These are phyloP conservation scores for Mycosphaerelloides madeirae DNA, from an alignment of 2,329 filamentous ascomycete species.

Conservation along the genomic window DNA sequence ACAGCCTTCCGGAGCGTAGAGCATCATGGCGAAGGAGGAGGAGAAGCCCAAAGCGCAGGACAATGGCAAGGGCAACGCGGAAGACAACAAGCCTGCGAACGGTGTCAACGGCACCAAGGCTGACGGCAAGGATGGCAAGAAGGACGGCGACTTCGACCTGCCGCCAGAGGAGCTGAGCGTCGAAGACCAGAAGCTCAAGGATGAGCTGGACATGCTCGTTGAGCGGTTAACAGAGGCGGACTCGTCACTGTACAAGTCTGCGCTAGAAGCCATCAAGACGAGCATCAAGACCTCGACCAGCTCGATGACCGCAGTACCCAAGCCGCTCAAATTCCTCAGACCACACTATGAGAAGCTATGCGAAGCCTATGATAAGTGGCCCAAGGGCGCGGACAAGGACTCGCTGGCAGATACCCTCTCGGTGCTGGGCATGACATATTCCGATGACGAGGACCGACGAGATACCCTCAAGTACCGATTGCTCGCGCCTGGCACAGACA, in stretches of 20 bases:
- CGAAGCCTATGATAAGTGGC: constrained; percentile 86
- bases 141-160: constrained; percentile 69
- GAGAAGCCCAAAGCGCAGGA: constrained; percentile 78
- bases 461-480: constrained; percentile 96
- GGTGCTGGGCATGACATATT: constrained; percentile 97
- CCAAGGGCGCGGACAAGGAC: constrained; percentile 75
- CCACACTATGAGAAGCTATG: constrained; percentile 91
- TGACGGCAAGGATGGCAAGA: constrained; percentile 61
- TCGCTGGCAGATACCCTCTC: constrained; percentile 91
- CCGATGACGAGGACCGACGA: constrained; percentile 81
- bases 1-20: constrained; percentile 2
- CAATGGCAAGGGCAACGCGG: constrained; percentile 93
- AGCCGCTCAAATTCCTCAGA: constrained; percentile 94
- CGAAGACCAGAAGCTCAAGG: constrained; percentile 97
- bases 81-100: constrained; percentile 60
- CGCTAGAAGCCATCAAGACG: constrained; percentile 93
- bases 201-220: constrained; percentile 94
- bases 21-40: constrained; percentile 84
- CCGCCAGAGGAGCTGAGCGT: constrained; percentile 85
- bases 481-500: constrained; percentile 82
- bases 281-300: constrained; percentile 99
- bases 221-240: constrained; percentile 90
- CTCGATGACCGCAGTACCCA: constrained; percentile 98
- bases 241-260: constrained; percentile 79
- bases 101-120: constrained; percentile 50